Percentiles rank a stretch among this genome's conserved stretches.
phyloP scores from a whole-genome alignment of 306 rosid genomes.

The Myrica gale region DNA sequence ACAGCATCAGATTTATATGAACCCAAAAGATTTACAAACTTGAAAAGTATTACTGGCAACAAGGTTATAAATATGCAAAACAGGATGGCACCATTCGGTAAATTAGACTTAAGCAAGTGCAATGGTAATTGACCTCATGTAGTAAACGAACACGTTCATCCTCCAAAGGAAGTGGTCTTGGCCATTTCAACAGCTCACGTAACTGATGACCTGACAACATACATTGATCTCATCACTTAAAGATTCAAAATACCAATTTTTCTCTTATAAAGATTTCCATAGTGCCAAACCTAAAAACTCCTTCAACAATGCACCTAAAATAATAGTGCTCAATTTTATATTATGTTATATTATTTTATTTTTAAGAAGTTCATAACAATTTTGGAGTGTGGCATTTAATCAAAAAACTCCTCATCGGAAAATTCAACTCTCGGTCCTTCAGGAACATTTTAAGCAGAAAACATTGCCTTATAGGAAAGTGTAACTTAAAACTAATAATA shows the following conservation, averaged over 20 bases:
- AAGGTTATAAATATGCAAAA: background rate
- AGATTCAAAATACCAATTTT: conserved; percentile 2
- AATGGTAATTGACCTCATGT: conserved; percentile 61
- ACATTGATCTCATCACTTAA: conserved; percentile 25
- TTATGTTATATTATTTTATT: no score
- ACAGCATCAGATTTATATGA: conserved; percentile 8
- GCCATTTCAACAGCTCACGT: conserved; percentile 81
- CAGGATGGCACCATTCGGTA: background rate
- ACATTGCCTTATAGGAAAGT: background rate
- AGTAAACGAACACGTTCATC: conserved; percentile 89
- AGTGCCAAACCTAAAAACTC: conserved; percentile 8
- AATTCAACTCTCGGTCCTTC: background rate
- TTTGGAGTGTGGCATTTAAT: background rate
- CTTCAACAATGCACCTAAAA: background rate
- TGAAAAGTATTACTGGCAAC: background rate
- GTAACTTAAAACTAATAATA: background rate
- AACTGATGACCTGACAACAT: conserved; percentile 64
- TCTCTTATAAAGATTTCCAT: conserved; percentile 4
- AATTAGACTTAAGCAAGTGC: conserved; percentile 12
- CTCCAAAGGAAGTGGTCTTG: conserved; percentile 94
- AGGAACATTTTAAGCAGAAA: background rate
- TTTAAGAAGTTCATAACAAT: background rate
- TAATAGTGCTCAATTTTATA: no score
- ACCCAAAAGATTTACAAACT: conserved; percentile 13
- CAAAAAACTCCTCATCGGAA: background rate